Evolutionary conservation across 768 basidiomycete species (phyloP).

Genomic region (Hemileccinum impolitum): DNA sequence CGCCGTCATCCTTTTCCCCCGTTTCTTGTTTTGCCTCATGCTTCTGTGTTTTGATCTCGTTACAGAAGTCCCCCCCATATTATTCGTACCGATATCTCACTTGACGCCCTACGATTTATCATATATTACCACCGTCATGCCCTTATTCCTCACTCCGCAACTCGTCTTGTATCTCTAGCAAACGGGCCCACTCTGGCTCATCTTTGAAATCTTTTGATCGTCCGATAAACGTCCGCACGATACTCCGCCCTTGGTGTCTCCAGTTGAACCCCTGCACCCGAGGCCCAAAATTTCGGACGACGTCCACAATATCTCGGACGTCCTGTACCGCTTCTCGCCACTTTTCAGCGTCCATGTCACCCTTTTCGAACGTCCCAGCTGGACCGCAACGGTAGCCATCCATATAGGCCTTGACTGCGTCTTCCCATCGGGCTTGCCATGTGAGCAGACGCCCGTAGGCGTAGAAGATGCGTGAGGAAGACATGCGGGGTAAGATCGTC

Average conservation of each 20-base stretch:
- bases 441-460: conserved; percentile 80
- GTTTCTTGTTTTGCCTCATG: conserved; percentile 1
- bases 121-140: conserved; percentile 19
- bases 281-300: conserved; percentile 81
- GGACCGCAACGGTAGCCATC: conserved; percentile 77
- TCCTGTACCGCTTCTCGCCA: conserved; percentile 79
- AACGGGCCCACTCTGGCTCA: conserved; percentile 75
- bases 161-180: conserved; percentile 53
- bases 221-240: conserved; percentile 87
- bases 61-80: background rate
- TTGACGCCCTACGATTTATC: conserved; percentile 1
- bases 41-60: conserved; percentile 14
- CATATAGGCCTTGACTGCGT: conserved; percentile 78
- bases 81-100: background rate
- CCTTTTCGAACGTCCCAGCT: conserved; percentile 57
- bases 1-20: conserved; percentile 1
- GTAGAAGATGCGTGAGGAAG: conserved; percentile 74
- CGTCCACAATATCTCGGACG: conserved; percentile 80
- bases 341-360: conserved; percentile 61
- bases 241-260: conserved; percentile 81
- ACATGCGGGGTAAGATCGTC: conserved; percentile 79
- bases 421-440: conserved; percentile 69
- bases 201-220: conserved; percentile 86
- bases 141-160: conserved; percentile 16
- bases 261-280: conserved; percentile 61